Evolutionary conservation across 2,329 filamentous ascomycete species (phyloP), one percentile per base, ranked within the genome.

Genomic region (Mycosphaerella arachidis): DNA sequence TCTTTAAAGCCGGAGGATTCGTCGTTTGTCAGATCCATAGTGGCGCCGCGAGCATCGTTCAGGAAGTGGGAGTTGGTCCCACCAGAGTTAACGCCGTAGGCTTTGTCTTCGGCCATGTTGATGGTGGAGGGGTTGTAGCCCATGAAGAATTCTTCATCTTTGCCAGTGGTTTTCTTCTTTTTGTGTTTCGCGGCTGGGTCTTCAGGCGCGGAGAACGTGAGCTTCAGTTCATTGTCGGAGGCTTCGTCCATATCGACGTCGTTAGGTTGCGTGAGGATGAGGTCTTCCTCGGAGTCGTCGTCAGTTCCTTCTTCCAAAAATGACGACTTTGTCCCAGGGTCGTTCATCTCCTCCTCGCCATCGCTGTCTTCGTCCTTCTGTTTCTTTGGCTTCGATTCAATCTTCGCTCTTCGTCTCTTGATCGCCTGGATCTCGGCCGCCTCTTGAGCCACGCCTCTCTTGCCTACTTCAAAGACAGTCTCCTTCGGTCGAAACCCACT

Each of bases 391-490:
- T 67, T 85, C 50, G 81, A 86, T 56, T 82, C 87, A 61, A 88
- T 91, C 73, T 82, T 87, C 72, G 84, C 84, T 70, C 88, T 84
- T 71, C 89, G 82, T 52, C 86, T 83, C 68, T 86, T 86, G 85
- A 94, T 91, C 5, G 50, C 50, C n/a, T 52, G 50, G 33, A 93
- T 80, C 62, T 91, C 88, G 1, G 87, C 88, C 6, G 89, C 87
- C 71, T 88, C 86, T 1, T 79, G 81, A 2, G 76, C 81, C 65
- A 89, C 88, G 43, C 86, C 88, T 62, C 87, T 84, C 67, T 88
- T 86, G 6, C 90, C 89, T 63, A 97, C 87, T 75, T 99, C 94
- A 68, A 99, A 99, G n/a, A 99, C 91, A 0, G 93, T 97, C 75
- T 99, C 94, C 48, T 87, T 82, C 0, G 95, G 94, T 67, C 91